Evolutionary conservation across 768 basidiomycete genomes (phyloP).

Genomic region (Podaxis sp.): DNA sequence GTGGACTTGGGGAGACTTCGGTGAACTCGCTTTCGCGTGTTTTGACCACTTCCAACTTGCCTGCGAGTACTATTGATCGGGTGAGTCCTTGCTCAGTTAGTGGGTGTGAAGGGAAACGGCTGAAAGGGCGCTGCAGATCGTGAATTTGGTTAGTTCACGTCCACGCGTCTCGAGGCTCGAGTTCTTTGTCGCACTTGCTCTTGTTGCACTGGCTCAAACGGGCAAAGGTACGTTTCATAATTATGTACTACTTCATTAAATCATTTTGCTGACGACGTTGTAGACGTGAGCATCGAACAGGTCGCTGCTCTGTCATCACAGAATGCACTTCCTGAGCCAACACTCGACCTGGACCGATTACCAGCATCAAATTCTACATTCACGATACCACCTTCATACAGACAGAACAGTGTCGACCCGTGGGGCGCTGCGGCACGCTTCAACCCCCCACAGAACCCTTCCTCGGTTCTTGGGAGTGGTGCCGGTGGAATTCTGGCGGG

Average conservation of each 20-base stretch:
- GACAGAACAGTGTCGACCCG: conserved; percentile 62
- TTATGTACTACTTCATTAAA: background rate
- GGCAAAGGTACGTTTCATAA: conserved; percentile 57
- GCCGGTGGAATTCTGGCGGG: conserved; percentile 15
- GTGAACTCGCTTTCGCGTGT: conserved; percentile 82
- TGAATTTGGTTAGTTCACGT: conserved; percentile 82
- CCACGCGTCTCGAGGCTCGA: conserved; percentile 84
- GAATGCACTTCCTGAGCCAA: conserved; percentile 76
- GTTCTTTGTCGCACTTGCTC: conserved; percentile 87
- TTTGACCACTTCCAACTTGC: conserved; percentile 72
- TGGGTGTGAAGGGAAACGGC: background rate
- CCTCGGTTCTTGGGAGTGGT: conserved; percentile 1
- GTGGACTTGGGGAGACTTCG: conserved; percentile 72
- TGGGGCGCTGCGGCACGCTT: conserved; percentile 52
- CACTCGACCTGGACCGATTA: conserved; percentile 61
- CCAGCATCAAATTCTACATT: conserved; percentile 56
- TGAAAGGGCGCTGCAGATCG: conserved; percentile 58
- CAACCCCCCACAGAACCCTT: conserved; percentile 16
- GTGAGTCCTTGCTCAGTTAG: conserved; percentile 37
- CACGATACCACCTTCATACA: conserved; percentile 35
- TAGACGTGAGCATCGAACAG: conserved; percentile 81
- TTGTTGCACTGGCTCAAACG: conserved; percentile 84
- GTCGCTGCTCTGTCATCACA: conserved; percentile 75
- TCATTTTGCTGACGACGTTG: background rate
- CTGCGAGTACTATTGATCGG: conserved; percentile 81